Base-by-base conservation (phyloP, 179 eudicot species). In the Heliamphora pulchella region DNA sequence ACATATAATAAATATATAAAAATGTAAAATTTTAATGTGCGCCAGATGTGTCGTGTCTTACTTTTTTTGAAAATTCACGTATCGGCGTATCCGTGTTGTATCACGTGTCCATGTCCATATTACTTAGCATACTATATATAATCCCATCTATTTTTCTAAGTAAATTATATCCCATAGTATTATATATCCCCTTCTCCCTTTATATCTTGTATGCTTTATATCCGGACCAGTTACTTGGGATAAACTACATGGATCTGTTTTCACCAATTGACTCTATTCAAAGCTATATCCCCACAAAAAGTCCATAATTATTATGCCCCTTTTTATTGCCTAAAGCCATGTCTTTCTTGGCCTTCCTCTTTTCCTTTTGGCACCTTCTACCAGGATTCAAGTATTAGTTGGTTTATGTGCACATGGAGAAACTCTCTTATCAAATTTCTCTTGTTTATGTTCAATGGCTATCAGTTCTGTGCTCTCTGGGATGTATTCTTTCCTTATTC, bases 371-470 rank as follows among this genome's bases (percentile, higher is more conserved):
- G 22, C 5, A 0, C 31, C 20, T 71, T 71, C 6, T 8, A 15
- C 57, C 39, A 15, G 57, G 20, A 18, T 51, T 31, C 31, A 31
- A 11, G 9, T 73, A 11, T 73, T 51, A 72, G 18, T 73, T 73
- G n/a, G 76, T 73, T 53, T 53, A 53, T 57, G 39, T 15, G 8
- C 76, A 53, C 65, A 61, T 73, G 62, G 61, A 22, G 76, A 20
- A 31, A n/a, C 75, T 73, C 51, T 53, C 44, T 53, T 62, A 73
- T 44, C 22, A 31, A 53, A 44, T 17, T 8, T 20, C 53, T 15
- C 20, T 39, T 22, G 31, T 4, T 53, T 17, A 51, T 53, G 43
- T 53, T 50, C 43, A 57, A 22, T 22, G 51, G 76, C 62, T 57
- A 18, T 4, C 18, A 7, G 53, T 46, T 44, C n/a, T 69, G 51